Base-by-base conservation (phyloP, 176 grass and related monocot genomes). In the Pontederia paniculata region DNA sequence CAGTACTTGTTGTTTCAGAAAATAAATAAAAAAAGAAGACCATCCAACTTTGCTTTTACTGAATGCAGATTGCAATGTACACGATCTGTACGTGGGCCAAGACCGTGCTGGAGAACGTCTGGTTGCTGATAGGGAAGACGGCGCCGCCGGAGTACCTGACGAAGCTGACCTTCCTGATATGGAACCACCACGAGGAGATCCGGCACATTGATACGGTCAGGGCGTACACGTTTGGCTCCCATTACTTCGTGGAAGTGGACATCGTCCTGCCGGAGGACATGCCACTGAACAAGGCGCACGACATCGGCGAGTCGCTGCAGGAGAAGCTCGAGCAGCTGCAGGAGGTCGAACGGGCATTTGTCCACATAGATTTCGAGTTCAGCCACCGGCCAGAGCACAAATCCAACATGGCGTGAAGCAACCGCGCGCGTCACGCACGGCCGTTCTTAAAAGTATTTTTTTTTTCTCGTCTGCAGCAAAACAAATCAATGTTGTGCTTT, bases 281-380 rank as follows among this genome's bases (percentile, higher is more conserved):
- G 64, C 64, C 64, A 11, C 12, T 67, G 64, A 67, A 31, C 12
- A 12, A 65, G 21, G 46, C 62, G 15, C 62, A 65, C 10, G 62
- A 65, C 62, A 50, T 65, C 46, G 62, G 62, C 8, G 62, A 65
- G 19, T 10, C 62, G 13, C 46, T 65, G 21, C 62, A 65, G 20
- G 62, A 65, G 47, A 65, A 65, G 62, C 21, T 65, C 8, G 62
- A 65, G 62, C 45, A 37, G 62, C 62, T 65, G 14, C 62, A 21
- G 9, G 62, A 65, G 9, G 62, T 65, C 14, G 62, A 65, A 16
- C 62, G 62, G 0, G 62, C 62, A 14, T 65, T 65, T 11, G 62
- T 65, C 4, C 62, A 65, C 21, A 17, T 65, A 9, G 62, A 65
- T 31, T 65, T 65, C 11, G 62, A 65, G 62, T 65, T 65, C 23